Base-by-base conservation (phyloP, 805 yeast genomes). In the Starmera amethionina region DNA sequence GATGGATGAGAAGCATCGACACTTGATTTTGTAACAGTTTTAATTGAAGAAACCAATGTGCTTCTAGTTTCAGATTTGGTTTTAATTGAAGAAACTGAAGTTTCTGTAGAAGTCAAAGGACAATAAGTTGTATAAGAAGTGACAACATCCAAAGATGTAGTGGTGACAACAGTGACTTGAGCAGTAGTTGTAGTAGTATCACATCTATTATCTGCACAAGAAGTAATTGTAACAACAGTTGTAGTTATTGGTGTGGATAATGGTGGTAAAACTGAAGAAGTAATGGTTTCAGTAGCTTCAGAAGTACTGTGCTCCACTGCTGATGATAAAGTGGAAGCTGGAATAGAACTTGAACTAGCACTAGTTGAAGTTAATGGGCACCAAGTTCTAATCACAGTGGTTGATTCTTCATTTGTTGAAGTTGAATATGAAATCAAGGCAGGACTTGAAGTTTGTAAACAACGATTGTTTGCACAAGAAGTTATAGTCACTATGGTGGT, bases 161-260 rank as follows among this genome's bases (percentile, higher is more conserved):
- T 49, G 36, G 52, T 53, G 32, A 56, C 55, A 32, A 27, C 31
- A 25, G 37, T 33, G 19, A 41, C 42, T 27, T 50, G 42, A 39
- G 63, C 59, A 37, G 56, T 41, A 10, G 32, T 27, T 1, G 27
- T 15, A 3, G 30, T 14, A 12, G 34, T 30, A 31, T 41, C 14
- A 37, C 48, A 45, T n/a, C 11, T 15, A 22, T 38, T 29, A 15
- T 39, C 46, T 11, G 40, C 33, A 42, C 55, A 54, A 13, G 50
- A 42, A 31, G 56, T 53, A 40, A 57, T 47, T 34, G 59, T 51
- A 40, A 48, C 48, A 27, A 50, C 25, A 27, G 60, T 59, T 41
- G 60, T 52, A 30, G 40, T 19, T 2, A 29, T n/a, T 15, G 37
- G 12, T 11, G 30, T 14, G 8, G 30, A n/a, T 13, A 8, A 8